Conservation (phyloP, 768 basidiomycete genomes). For the Agaricus blazei region DNA sequence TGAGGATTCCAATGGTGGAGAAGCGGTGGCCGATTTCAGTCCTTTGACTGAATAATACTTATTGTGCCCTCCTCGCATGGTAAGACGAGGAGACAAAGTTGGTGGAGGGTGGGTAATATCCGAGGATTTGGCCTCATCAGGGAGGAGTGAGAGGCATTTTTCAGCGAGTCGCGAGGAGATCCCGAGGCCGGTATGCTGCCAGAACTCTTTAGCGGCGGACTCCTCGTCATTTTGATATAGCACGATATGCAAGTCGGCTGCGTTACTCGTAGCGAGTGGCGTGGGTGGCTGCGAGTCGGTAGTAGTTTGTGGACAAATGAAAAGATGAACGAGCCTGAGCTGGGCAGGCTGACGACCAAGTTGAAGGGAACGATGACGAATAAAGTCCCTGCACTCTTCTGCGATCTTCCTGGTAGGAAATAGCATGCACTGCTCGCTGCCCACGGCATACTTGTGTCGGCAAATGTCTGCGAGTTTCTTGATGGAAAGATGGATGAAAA, state of each 20-base stretch:
- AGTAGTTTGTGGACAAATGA: conserved; percentile 61
- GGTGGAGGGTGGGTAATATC: conserved; percentile 18
- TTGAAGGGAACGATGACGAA: conserved; percentile 43
- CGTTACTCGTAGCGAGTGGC: conserved; percentile 20
- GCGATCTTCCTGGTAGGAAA: conserved; percentile 72
- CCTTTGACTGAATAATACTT: conserved; percentile 51
- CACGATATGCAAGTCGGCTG: conserved; percentile 72
- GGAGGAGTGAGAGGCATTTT: conserved; percentile 68
- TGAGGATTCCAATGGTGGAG: background rate
- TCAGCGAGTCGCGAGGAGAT: conserved; percentile 88
- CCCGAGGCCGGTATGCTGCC: conserved; percentile 93
- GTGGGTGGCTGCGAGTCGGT: conserved; percentile 7
- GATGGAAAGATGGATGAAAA: conserved; percentile 87
- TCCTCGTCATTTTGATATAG: conserved; percentile 64
- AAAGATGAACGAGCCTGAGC: conserved; percentile 61
- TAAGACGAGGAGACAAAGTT: conserved; percentile 25
- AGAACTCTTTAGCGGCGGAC: conserved; percentile 80
- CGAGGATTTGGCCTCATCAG: conserved; percentile 31
- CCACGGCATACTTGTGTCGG: conserved; percentile 68
- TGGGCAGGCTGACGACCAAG: conserved; percentile 35
- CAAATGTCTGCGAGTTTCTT: conserved; percentile 82
- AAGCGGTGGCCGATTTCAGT: conserved; percentile 11
- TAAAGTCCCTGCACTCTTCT: conserved; percentile 70
- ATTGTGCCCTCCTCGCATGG: conserved; percentile 40
- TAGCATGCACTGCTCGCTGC: conserved; percentile 72